These are phyloP conservation scores for Zostera marina DNA, from an alignment of 116 monocot genomes.

Conservation along the genomic window DNA sequence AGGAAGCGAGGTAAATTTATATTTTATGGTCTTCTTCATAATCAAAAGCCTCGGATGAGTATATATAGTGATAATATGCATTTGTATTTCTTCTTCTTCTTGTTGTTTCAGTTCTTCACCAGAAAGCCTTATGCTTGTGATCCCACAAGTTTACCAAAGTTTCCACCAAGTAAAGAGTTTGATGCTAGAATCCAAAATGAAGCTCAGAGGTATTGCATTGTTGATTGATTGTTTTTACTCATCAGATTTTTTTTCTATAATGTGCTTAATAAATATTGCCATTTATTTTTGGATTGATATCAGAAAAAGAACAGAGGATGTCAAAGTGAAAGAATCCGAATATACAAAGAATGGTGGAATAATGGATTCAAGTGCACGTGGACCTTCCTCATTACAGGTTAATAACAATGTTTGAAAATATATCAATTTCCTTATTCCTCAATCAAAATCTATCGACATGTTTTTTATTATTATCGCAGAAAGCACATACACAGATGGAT, in stretches of 20 bases:
- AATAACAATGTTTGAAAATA: not conserved
- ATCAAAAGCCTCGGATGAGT: not conserved
- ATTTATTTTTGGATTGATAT: not conserved
- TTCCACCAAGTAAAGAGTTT: slow-evolving; percentile 72
- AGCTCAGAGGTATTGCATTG: slow-evolving; percentile 23
- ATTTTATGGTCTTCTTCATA: not conserved
- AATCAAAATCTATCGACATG: not conserved
- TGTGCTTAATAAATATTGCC: not conserved
- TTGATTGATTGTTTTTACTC: not conserved
- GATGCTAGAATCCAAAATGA: slow-evolving; percentile 52
- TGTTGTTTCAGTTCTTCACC: slow-evolving; percentile 37
- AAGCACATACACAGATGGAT: slow-evolving; percentile 19
- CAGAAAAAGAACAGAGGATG: slow-evolving; percentile 26
- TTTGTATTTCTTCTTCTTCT: not conserved
- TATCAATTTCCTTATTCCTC: not conserved
- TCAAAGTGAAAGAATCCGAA: slow-evolving; percentile 11
- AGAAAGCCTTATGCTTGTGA: slow-evolving; percentile 53
- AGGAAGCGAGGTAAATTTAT: slow-evolving; percentile 40
- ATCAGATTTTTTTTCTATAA: not conserved
- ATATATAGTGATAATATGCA: too few relatives aligned
- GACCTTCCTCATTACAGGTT: slow-evolving; percentile 3
- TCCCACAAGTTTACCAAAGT: slow-evolving; percentile 62
- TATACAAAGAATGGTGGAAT: slow-evolving; percentile 8
- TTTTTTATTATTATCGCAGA: slow-evolving; percentile 12
- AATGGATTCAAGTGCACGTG: not conserved